These are phyloP conservation scores for Kluyveromyces wickerhamii DNA, from an alignment of 805 yeast species.

Conservation along the genomic window DNA sequence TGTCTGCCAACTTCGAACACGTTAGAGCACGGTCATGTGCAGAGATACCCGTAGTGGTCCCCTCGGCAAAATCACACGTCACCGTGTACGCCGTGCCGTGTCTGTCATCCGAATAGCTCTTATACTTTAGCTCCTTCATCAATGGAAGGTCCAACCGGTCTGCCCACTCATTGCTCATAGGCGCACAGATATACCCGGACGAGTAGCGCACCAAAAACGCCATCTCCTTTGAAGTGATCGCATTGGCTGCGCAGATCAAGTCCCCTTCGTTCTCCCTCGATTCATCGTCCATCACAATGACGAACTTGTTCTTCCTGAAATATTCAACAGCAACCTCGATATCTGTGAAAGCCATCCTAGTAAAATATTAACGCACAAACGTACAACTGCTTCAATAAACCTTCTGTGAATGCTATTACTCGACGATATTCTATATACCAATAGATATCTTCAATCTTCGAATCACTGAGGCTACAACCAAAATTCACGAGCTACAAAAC, in stretches of 20 bases:
- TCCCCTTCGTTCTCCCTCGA: slow-evolving; percentile 97
- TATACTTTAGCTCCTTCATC: slow-evolving; percentile 39
- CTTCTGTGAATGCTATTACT: too few species aligned
- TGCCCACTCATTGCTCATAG: slow-evolving; percentile 69
- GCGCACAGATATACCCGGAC: slow-evolving; percentile 91
- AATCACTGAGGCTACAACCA: too few species aligned
- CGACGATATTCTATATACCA: too few species aligned
- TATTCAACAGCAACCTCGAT: slow-evolving; percentile 26
- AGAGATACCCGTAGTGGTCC: slow-evolving; percentile 94
- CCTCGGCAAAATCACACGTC: slow-evolving; percentile 77
- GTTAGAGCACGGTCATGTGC: slow-evolving; percentile 92
- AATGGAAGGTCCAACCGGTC: slow-evolving; percentile 73
- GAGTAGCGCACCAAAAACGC: slow-evolving; percentile 86
- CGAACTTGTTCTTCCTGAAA: slow-evolving; percentile 42
- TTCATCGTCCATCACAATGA: slow-evolving; percentile 96
- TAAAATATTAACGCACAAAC: background rate
- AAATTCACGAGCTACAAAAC: too few species aligned
- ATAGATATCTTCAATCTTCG: too few species aligned
- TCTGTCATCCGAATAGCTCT: slow-evolving; percentile 50
- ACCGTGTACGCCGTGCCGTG: slow-evolving; percentile 97
- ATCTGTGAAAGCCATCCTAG: slow-evolving; percentile 12
- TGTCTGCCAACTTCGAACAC: slow-evolving; percentile 57
- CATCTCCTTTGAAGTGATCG: slow-evolving; percentile 74
- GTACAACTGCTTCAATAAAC: too few species aligned
- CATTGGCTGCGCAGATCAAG: slow-evolving; percentile 84